Conservation (phyloP, 371 early-diverging fungal species). For the Rhizomucor pusillus region DNA sequence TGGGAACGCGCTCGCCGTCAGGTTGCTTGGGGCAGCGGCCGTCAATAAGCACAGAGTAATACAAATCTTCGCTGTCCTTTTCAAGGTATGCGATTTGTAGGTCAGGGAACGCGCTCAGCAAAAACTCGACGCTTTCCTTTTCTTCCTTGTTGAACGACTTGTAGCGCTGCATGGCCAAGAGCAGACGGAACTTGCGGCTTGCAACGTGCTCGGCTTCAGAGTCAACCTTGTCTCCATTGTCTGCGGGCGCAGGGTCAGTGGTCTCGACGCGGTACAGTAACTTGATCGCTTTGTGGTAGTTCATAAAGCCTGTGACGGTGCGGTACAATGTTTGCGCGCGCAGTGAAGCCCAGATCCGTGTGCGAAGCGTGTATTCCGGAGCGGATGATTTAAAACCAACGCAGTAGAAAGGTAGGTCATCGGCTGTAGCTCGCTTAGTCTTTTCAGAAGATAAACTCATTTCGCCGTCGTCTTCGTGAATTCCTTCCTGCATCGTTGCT, state of each 20-base stretch:
- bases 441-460: slow-evolving; percentile 6
- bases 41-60: slow-evolving; percentile 76
- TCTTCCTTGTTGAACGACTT: slow-evolving; percentile 74
- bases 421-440: slow-evolving; percentile 41
- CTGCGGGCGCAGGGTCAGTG: slow-evolving; percentile 59
- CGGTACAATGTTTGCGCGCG: slow-evolving; percentile 87
- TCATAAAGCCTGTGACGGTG: slow-evolving; percentile 88
- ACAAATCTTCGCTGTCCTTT: slow-evolving; percentile 49
- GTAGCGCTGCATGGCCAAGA: slow-evolving; percentile 88
- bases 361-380: slow-evolving; percentile 80
- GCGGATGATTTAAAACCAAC: slow-evolving; percentile 82
- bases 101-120: slow-evolving; percentile 73
- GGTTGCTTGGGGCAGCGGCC: slow-evolving; percentile 63
- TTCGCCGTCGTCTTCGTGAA: neutral
- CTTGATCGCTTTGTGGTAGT: slow-evolving; percentile 81
- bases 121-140: slow-evolving; percentile 73
- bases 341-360: slow-evolving; percentile 88
- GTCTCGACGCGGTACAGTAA: slow-evolving; percentile 75
- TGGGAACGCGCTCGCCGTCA: slow-evolving; percentile 68
- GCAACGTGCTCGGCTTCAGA: slow-evolving; percentile 67
- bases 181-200: slow-evolving; percentile 75
- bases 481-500: neutral
- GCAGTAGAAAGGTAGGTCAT: slow-evolving; percentile 79
- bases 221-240: slow-evolving; percentile 59
- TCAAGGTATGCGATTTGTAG: slow-evolving; percentile 85